A percentile compares a stretch with the other conserved stretches of the same genome.
phyloP scores from a whole-genome alignment of 495 filamentous ascomycete genomes.

The Annulohypoxylon bovei region DNA sequence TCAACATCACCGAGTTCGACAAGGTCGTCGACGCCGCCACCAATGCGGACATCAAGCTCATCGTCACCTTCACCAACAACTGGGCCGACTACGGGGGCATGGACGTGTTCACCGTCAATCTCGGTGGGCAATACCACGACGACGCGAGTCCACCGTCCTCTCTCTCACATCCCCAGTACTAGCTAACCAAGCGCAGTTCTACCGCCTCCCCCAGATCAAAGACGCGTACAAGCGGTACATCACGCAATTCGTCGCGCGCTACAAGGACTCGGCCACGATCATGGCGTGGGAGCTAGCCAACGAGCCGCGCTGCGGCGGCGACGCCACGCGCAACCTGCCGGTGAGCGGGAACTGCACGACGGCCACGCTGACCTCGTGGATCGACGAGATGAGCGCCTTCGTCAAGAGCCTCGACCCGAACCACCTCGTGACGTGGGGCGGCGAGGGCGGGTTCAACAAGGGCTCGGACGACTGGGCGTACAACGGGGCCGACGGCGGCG shows the following conservation, averaged over 20 bases:
- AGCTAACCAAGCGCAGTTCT: conserved; percentile 59
- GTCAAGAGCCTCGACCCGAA: conserved; percentile 70
- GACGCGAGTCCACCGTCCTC: conserved; percentile 12
- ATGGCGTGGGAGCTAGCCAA: conserved; percentile 80
- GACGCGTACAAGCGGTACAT: conserved; percentile 71
- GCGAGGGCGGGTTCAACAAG: conserved; percentile 56
- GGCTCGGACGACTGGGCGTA: conserved; percentile 48
- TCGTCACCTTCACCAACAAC: conserved; percentile 67
- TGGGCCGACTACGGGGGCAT: conserved; percentile 75
- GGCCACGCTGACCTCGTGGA: conserved; percentile 70
- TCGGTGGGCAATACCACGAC: conserved; percentile 57
- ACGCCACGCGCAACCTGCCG: conserved; percentile 49
- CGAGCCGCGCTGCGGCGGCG: conserved; percentile 72
- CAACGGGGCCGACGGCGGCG: conserved; percentile 62
- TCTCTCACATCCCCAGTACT: not conserved
- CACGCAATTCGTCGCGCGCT: conserved; percentile 68
- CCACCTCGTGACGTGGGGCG: conserved; percentile 76
- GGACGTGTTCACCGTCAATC: conserved; percentile 67
- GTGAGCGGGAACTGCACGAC: conserved; percentile 55
- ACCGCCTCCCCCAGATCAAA: conserved; percentile 65
- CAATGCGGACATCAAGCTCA: conserved; percentile 62
- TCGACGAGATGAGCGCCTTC: conserved; percentile 65
- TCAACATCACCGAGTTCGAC: conserved; percentile 72
- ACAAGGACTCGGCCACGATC: conserved; percentile 64
- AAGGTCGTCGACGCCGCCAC: conserved; percentile 64